Evolutionary conservation across 805 yeast genomes (phyloP), one percentile per base, ranked within the genome.

Genomic region (Teunomyces cretensis): DNA sequence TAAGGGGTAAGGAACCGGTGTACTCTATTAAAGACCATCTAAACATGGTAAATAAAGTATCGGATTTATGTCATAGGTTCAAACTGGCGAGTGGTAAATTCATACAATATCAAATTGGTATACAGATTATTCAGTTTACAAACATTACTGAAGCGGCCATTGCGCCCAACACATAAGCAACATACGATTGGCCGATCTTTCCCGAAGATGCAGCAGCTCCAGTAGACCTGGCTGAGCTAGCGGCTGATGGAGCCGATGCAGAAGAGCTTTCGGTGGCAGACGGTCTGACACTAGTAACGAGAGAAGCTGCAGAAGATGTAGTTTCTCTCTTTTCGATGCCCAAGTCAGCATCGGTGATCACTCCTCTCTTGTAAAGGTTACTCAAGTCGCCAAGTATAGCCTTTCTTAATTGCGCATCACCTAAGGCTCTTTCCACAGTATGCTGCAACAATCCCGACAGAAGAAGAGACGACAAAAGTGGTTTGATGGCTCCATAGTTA

Each of bases 361-460:
- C 44, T 8, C 56, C 58, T 11, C 38, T 28, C 9, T 50, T 47
- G 37, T 61, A 56, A 39, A 61, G 46, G 14, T 47, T 30, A 24
- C 57, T 60, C 37, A 62, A 45, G 43, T 58, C 58, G 17, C 47
- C 43, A 7, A 58, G 46, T 30, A 59, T 45, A 6, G 68, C 65
- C n/a, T 43, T 22, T 43, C 51, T 52, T 33, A 64, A 57, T 6
- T 46, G 46, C 17, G 42, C 3, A 46, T 64, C 67, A 4, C 46
- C 36, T 19, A 60, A 46, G 30, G 67, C 66, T 48, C 51, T 49
- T 33, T 49, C 47, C 15, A 65, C 33, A 13, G 56, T 50, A 50
- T 60, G 41, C 33, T 47, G 53, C 36, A 65, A 49, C 41, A 65
- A 54, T 2, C 62, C 62, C 17, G 68, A 64, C 17, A 50, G 45